phyloP scores from a whole-genome alignment of 2,329 filamentous ascomycete species.

The Ophiostoma pallidulum region DNA sequence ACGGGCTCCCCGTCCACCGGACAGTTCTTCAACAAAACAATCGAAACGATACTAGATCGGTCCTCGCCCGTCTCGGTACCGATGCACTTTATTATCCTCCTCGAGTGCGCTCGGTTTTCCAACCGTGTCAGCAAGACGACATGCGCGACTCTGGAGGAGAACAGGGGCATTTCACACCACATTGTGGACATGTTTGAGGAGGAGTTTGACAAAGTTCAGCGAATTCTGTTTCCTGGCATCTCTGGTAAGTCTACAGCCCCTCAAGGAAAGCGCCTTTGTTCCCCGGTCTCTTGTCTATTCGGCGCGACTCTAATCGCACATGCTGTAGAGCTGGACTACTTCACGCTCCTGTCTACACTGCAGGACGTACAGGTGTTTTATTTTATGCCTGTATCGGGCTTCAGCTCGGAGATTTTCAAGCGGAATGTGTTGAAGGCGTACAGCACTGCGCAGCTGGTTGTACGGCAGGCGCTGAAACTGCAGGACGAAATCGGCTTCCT shows the following conservation, averaged over 20 bases:
- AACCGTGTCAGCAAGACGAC: conserved; percentile 41
- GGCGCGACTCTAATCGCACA: conserved; percentile 10
- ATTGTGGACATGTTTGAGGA: conserved; percentile 41
- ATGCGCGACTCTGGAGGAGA: conserved; percentile 36
- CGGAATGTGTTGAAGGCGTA: conserved; percentile 38
- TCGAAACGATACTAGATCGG: conserved; percentile 35
- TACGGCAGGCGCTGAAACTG: conserved; percentile 34
- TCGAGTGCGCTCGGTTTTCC: conserved; percentile 42
- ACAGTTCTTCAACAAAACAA: conserved; percentile 38
- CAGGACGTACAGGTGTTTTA: conserved; percentile 47
- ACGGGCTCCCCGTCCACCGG: conserved; percentile 38
- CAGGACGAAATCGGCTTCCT: conserved; percentile 33
- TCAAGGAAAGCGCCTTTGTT: no score
- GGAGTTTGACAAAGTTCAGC: conserved; percentile 40
- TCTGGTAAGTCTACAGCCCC: conserved; percentile 31
- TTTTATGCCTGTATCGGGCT: conserved; percentile 35
- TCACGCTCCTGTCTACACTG: conserved; percentile 38
- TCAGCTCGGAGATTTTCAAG: conserved; percentile 30
- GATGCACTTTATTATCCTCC: conserved; percentile 34
- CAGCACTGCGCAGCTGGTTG: conserved; percentile 37
- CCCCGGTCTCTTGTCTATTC: background rate
- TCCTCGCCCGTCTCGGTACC: conserved; percentile 32
- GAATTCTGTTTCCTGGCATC: conserved; percentile 35
- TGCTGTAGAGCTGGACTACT: conserved; percentile 35
- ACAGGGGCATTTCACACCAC: conserved; percentile 36